Percentiles rank a stretch among this genome's conserved stretches.
Evolutionary conservation across 2,329 filamentous ascomycete species (phyloP).

Genomic region (Thielaviopsis euricoi): DNA sequence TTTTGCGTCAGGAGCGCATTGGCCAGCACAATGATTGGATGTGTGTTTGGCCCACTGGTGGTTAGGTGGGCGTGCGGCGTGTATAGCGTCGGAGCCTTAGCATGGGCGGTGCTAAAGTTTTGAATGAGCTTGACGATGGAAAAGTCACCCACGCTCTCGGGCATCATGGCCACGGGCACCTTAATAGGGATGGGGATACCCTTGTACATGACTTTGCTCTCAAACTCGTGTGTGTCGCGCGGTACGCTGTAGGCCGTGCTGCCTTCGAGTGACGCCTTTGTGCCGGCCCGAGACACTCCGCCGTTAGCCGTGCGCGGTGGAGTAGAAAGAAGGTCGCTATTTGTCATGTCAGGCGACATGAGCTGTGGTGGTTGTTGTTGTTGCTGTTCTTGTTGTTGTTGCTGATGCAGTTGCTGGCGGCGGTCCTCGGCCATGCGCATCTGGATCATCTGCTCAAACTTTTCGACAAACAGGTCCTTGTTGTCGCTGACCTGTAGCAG

Average conservation of each 20-base stretch:
- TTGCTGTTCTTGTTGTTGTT: not conserved
- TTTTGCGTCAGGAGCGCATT: conserved; percentile 95
- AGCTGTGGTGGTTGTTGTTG: not conserved
- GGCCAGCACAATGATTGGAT: conserved; percentile 85
- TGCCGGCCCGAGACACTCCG: conserved; percentile 35
- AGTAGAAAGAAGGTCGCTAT: conserved; percentile 28
- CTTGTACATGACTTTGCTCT: conserved; percentile 89
- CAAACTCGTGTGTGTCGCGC: conserved; percentile 93
- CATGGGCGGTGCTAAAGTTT: conserved; percentile 71
- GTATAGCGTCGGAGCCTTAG: conserved; percentile 73
- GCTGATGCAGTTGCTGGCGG: conserved; percentile 20
- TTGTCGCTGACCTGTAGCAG: conserved; percentile 82
- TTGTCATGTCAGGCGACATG: conserved; percentile 16
- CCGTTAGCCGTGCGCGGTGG: conserved; percentile 18
- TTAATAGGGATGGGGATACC: conserved; percentile 94
- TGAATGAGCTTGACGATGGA: conserved; percentile 94
- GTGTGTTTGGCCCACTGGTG: conserved; percentile 74
- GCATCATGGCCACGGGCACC: conserved; percentile 80
- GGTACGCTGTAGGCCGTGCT: conserved; percentile 58
- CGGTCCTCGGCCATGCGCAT: conserved; percentile 56
- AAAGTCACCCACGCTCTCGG: conserved; percentile 94
- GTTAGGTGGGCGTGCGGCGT: conserved; percentile 80
- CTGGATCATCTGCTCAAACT: conserved; percentile 88
- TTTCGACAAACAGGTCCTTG: conserved; percentile 93
- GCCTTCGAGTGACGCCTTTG: conserved; percentile 45